Conservation (phyloP, 78 protist species). For the Pigoraptor vietnamica region DNA sequence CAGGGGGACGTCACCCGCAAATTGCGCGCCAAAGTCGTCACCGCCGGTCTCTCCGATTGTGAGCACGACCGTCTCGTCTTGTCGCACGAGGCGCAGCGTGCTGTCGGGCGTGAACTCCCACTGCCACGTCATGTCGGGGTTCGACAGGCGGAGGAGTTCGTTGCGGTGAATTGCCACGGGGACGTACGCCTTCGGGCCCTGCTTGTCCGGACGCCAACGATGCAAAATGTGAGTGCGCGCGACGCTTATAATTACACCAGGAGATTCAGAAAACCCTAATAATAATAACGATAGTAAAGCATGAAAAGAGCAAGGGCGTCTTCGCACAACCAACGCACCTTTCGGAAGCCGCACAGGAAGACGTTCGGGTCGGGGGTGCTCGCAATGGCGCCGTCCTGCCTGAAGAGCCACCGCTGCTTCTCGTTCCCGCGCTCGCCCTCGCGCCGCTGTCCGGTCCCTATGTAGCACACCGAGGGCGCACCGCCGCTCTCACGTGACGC, state of each 20-base stretch:
- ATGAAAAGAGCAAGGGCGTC: no score
- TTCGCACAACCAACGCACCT: neutral
- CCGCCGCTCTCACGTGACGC: neutral
- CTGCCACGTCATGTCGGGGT: neutral
- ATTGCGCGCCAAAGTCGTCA: neutral
- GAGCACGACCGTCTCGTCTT: neutral
- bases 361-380: neutral
- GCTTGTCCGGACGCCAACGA: no score
- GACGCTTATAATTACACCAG: no score
- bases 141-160: neutral
- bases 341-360: neutral
- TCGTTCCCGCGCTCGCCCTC: neutral
- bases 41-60: neutral
- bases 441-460: neutral
- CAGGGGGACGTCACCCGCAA: neutral
- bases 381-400: neutral
- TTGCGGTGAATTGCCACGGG: neutral
- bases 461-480: neutral
- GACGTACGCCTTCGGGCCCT: neutral
- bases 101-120: neutral
- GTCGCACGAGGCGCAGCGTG: neutral
- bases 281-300: no score
- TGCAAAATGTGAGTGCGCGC: no score
- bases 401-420: neutral
- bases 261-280: no score